Evolutionary conservation across 768 basidiomycete genomes (phyloP), one percentile per base, ranked within the genome.

Genomic region (Kwoniella dejecticola): DNA sequence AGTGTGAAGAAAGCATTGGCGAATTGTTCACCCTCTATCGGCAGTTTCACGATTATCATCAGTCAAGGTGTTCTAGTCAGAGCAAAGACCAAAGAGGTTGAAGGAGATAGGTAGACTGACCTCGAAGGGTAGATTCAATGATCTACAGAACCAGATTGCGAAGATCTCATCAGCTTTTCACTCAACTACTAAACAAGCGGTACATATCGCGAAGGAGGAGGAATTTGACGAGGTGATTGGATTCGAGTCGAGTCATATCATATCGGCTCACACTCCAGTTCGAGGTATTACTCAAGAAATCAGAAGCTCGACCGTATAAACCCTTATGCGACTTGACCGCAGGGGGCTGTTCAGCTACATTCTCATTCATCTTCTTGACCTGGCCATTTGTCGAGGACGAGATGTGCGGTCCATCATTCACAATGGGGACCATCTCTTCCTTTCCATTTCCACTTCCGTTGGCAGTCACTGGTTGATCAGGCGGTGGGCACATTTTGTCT

Each of bases 1-100:
- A 92, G 93, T 78, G 96, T 95, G 79, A 98, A 99, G 85, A 99
- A 99, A 55, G 96, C 95, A 77, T 98, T 99, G 66, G 96, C 96
- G 74, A 99, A 99, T 79, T 99, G 94, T 80, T 96, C 94, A 60
- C 93, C 94, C 88, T 96, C 94, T 95, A 71, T 29, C 13, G 36
- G 26, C 30, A 8, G 40, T 5, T 44, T n/a, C 3, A 46, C n/a
- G 40, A 27, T 8, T 24, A 19, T 15, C 3, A 10, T 38, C 30
- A 52, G 30, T 17, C 36, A 13, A 26, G 7, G 8, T 30, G 27
- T 31, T 26, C n/a, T 29, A 11, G 7, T 36, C 23, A 36, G 15
- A 36, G n/a, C n/a, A n/a, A n/a, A n/a, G n/a, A n/a, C n/a, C n/a
- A n/a, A 45, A 13, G 17, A 44, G 24, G 24, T 2, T 47, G 19